Evolutionary conservation across 1,139 yeast genomes (phyloP).

Genomic region (Suhomyces bokatorum): DNA sequence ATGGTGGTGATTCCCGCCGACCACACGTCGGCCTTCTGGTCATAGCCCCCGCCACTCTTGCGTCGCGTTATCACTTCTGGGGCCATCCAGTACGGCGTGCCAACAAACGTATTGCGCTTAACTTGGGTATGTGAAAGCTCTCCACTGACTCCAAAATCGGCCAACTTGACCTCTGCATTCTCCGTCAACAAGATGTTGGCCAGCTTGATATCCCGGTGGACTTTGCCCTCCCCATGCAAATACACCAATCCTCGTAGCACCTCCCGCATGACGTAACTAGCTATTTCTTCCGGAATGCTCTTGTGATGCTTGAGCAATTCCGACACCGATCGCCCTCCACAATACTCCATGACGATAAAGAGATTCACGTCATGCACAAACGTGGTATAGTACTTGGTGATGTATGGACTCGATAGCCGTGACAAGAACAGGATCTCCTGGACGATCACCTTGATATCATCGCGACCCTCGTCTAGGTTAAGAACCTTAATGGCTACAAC

Average conservation of each 20-base stretch:
- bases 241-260: conserved; percentile 68
- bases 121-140: conserved; percentile 63
- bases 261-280: conserved; percentile 58
- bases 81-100: conserved; percentile 95
- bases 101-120: conserved; percentile 73
- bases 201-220: conserved; percentile 85
- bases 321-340: conserved; percentile 90
- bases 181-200: conserved; percentile 74
- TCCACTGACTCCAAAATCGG: conserved; percentile 88
- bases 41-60: conserved; percentile 71
- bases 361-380: conserved; percentile 61
- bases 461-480: conserved; percentile 71
- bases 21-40: conserved; percentile 87
- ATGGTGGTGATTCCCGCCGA: conserved; percentile 81
- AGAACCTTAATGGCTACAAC: conserved; percentile 78
- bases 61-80: conserved; percentile 69
- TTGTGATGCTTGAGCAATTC: conserved; percentile 50
- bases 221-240: conserved; percentile 67
- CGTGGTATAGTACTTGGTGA: conserved; percentile 67
- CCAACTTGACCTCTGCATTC: conserved; percentile 65
- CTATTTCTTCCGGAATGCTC: conserved; percentile 55
- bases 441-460: conserved; percentile 65
- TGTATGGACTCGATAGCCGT: conserved; percentile 59
- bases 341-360: conserved; percentile 91
- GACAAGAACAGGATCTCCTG: conserved; percentile 78